These are phyloP conservation scores for Xylariales sp. DNA, from an alignment of 2,329 filamentous ascomycete genomes.

Conservation along the genomic window DNA sequence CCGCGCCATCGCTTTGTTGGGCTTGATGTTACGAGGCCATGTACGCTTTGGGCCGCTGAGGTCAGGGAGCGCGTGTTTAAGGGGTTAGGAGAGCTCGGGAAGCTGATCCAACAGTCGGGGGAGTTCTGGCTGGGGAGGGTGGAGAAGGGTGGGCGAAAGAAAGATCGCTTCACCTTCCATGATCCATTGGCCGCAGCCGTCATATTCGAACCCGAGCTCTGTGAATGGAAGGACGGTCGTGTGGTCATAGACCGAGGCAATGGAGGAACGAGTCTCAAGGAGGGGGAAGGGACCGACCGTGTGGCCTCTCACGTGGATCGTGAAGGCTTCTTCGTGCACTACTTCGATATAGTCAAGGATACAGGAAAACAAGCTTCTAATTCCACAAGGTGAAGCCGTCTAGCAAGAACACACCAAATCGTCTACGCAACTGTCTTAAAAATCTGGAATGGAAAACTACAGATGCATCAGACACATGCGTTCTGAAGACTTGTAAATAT, in stretches of 20 bases:
- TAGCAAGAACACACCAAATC: no score
- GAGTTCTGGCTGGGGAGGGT: constrained; percentile 4
- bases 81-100: constrained; percentile 1
- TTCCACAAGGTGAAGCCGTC: no score
- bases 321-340: constrained; percentile 8
- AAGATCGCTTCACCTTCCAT: constrained; percentile 8
- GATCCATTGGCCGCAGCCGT: constrained; percentile 9
- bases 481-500: no score
- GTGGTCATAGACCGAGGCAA: background rate
- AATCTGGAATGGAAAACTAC: no score
- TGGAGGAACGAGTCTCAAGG: constrained; percentile 3
- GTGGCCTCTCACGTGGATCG: constrained; percentile 7
- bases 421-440: background rate
- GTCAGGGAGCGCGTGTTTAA: background rate
- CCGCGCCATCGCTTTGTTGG: constrained; percentile 9
- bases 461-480: no score
- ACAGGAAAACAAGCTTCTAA: background rate
- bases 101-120: background rate
- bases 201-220: constrained; percentile 10
- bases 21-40: constrained; percentile 10
- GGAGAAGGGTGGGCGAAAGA: no score
- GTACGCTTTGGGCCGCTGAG: background rate
- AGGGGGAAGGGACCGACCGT: background rate
- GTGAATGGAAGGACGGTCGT: constrained; percentile 6
- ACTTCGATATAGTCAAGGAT: constrained; percentile 5